These are phyloP conservation scores for Claviceps humidiphila DNA, from an alignment of 2,329 filamentous ascomycete species.

Conservation along the genomic window DNA sequence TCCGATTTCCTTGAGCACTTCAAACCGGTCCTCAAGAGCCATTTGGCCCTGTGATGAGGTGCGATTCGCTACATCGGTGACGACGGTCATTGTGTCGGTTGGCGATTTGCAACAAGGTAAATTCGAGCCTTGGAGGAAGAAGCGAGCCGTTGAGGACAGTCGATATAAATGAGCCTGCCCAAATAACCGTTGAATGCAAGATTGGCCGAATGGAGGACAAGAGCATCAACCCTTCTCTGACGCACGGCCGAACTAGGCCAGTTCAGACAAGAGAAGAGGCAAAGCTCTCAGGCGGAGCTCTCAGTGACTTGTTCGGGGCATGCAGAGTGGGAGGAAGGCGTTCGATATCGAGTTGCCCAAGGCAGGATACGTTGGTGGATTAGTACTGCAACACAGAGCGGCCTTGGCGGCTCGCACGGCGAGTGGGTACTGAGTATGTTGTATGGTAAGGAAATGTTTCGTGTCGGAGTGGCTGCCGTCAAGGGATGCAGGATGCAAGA, in stretches of 20 bases:
- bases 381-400: not conserved
- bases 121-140: not conserved
- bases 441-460: not conserved
- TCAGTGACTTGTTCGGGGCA: constrained; percentile 20
- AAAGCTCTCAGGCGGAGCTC: constrained; percentile 19
- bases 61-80: constrained; percentile 59
- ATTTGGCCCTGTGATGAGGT: constrained; percentile 46
- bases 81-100: constrained; percentile 51
- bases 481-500: constrained; percentile 5
- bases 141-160: not conserved
- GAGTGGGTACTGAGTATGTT: not conserved
- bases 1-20: constrained; percentile 94
- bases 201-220: constrained; percentile 1
- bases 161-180: not conserved
- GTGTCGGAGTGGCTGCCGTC: constrained; percentile 5
- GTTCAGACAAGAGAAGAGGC: not conserved
- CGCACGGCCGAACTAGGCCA: constrained; percentile 12
- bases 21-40: constrained; percentile 84
- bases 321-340: constrained; percentile 16
- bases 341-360: constrained; percentile 4
- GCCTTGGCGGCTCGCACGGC: not conserved
- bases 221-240: constrained; percentile 7
- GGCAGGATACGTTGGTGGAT: constrained; percentile 2
- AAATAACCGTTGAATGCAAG: not conserved
- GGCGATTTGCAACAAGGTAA: constrained; percentile 2